phyloP scores from a whole-genome alignment of 176 grass and related monocot genomes.

The Avena sativa region DNA sequence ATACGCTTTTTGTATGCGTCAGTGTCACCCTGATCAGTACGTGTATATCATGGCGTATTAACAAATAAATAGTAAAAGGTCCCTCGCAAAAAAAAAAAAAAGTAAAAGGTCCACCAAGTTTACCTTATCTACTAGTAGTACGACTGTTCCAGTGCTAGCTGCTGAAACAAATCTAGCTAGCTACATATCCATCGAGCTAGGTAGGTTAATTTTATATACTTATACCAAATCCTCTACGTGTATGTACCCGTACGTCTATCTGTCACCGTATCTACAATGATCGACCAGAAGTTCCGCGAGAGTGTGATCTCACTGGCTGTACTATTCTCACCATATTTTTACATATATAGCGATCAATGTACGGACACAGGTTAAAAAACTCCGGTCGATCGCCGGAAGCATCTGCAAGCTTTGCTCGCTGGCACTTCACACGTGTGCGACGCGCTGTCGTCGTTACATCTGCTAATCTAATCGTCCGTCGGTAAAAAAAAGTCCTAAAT shows the following conservation, averaged over 20 bases:
- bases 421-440: conserved; percentile 5
- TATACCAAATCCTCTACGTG: not conserved
- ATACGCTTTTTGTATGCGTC: not conserved
- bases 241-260: not conserved
- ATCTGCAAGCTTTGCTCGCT: conserved; percentile 27
- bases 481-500: not conserved
- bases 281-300: not conserved
- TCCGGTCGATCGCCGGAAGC: conserved; percentile 16
- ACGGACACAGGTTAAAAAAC: not conserved
- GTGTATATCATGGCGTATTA: not conserved
- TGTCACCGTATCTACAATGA: not conserved
- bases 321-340: not conserved
- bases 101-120: not conserved
- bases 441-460: conserved; percentile 20
- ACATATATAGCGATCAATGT: not conserved
- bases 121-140: not conserved
- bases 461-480: conserved; percentile 1
- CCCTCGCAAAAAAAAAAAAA: no score
- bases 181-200: not conserved
- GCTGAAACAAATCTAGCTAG: not conserved
- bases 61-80: no score
- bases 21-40: no score
- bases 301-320: not conserved
- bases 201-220: not conserved
- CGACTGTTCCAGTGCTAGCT: no score